Evolutionary conservation across 495 filamentous ascomycete genomes (phyloP).

Genomic region (Viridothelium virens): DNA sequence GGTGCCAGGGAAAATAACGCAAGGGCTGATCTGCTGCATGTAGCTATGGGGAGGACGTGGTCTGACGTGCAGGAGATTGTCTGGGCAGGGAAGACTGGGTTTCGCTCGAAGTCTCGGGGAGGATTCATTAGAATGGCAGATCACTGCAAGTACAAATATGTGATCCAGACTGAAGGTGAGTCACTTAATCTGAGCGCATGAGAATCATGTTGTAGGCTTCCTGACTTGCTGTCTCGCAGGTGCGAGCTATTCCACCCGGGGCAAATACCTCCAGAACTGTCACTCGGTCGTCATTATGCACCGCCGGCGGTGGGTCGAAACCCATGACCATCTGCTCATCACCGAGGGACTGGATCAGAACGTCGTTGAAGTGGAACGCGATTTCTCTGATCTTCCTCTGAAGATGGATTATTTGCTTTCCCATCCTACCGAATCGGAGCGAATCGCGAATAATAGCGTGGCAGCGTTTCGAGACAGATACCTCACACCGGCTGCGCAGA

Average conservation of each 20-base stretch:
- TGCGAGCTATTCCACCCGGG: conserved; percentile 26
- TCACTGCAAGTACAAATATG: conserved; percentile 28
- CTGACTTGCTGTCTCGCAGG: background rate
- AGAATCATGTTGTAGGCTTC: background rate
- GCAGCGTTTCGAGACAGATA: conserved; percentile 29
- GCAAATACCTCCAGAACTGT: conserved; percentile 31
- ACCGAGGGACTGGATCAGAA: conserved; percentile 26
- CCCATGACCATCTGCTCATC: conserved; percentile 25
- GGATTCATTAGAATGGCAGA: conserved; percentile 18
- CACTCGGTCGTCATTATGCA: conserved; percentile 25
- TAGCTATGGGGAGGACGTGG: conserved; percentile 24
- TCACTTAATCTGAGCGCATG: background rate
- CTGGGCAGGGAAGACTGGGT: background rate
- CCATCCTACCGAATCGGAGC: conserved; percentile 13
- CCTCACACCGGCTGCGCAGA: conserved; percentile 29
- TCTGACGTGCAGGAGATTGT: conserved; percentile 22
- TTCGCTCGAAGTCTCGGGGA: background rate
- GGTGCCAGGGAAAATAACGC: conserved; percentile 19
- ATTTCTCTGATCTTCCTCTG: conserved; percentile 26
- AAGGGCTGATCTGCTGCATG: conserved; percentile 19
- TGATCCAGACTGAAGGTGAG: conserved; percentile 29
- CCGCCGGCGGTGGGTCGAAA: conserved; percentile 22
- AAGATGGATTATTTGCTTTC: conserved; percentile 22
- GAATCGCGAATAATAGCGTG: conserved; percentile 25
- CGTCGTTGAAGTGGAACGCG: conserved; percentile 25